phyloP scores from a whole-genome alignment of 202 grass and related monocot genomes.

The Bolboschoenoplectus hybrid region DNA sequence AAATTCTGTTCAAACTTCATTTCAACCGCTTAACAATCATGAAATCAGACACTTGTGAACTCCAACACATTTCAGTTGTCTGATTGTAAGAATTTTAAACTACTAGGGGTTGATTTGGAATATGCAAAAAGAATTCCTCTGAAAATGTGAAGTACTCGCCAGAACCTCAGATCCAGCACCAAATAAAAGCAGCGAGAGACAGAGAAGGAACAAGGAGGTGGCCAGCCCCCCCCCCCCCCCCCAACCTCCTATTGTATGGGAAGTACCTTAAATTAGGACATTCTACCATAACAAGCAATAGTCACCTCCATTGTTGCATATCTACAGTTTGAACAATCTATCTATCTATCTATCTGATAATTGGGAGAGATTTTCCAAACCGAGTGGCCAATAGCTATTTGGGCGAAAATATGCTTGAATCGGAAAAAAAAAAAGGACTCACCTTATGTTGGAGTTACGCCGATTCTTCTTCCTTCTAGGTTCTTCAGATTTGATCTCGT shows the following conservation, averaged over 20 bases:
- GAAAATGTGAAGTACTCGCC: not conserved
- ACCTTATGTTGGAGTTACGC: not conserved
- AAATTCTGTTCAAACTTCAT: conserved; percentile 7
- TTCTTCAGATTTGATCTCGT: not conserved
- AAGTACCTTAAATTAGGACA: not conserved
- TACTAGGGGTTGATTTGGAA: conserved; percentile 1
- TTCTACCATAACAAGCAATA: not conserved
- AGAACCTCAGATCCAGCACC: conserved; percentile 21
- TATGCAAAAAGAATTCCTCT: not conserved
- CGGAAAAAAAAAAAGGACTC: not conserved
- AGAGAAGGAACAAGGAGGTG: not conserved
- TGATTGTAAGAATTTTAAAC: not conserved
- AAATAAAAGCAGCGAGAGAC: not conserved
- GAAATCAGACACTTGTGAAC: not conserved
- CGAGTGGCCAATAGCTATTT: not conserved
- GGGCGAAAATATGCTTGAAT: not conserved
- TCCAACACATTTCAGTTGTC: conserved; percentile 2
- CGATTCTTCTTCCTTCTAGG: not conserved
- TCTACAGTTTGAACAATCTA: not conserved
- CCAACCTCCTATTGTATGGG: not conserved
- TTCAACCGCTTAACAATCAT: not conserved
- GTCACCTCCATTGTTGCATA: not conserved
- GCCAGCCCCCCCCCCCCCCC: not conserved
- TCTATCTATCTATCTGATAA: not conserved
- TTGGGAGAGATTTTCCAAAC: not conserved